These are phyloP conservation scores for Ballota nigra DNA, from an alignment of 257 asterid genomes.

Conservation along the genomic window DNA sequence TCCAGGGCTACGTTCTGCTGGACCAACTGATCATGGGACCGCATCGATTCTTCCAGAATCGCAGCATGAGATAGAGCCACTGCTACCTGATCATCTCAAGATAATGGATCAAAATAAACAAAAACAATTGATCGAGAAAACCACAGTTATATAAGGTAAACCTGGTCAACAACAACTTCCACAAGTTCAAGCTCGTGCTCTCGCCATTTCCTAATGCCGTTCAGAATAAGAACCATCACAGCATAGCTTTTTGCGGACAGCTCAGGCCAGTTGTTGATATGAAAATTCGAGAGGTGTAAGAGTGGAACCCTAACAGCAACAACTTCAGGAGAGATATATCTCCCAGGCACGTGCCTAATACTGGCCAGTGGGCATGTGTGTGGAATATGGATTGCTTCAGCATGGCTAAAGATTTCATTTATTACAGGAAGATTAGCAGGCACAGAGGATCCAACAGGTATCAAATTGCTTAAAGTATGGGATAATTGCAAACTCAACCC, in stretches of 20 bases:
- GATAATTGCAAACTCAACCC: conserved; percentile 58
- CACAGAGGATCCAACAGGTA: conserved; percentile 58
- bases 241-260: conserved; percentile 59
- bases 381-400: conserved; percentile 56
- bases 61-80: conserved; percentile 91
- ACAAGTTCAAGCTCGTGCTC: conserved; percentile 78
- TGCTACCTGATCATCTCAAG: conserved; percentile 51
- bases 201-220: conserved; percentile 67
- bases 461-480: conserved; percentile 53
- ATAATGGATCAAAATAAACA: not conserved
- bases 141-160: conserved; percentile 10
- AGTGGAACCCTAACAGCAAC: conserved; percentile 82
- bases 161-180: conserved; percentile 84
- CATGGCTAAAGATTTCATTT: conserved; percentile 48
- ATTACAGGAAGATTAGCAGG: conserved; percentile 56
- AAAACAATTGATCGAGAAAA: not conserved
- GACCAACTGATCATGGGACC: conserved; percentile 65
- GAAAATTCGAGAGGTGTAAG: conserved; percentile 60
- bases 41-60: conserved; percentile 68
- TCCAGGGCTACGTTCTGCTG: conserved; percentile 66
- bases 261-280: conserved; percentile 57
- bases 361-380: conserved; percentile 60
- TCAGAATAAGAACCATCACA: conserved; percentile 69
- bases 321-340: conserved; percentile 52
- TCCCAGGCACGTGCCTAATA: conserved; percentile 41